Conservation (phyloP, 2,329 filamentous ascomycete species). For the Calonectria montana region DNA sequence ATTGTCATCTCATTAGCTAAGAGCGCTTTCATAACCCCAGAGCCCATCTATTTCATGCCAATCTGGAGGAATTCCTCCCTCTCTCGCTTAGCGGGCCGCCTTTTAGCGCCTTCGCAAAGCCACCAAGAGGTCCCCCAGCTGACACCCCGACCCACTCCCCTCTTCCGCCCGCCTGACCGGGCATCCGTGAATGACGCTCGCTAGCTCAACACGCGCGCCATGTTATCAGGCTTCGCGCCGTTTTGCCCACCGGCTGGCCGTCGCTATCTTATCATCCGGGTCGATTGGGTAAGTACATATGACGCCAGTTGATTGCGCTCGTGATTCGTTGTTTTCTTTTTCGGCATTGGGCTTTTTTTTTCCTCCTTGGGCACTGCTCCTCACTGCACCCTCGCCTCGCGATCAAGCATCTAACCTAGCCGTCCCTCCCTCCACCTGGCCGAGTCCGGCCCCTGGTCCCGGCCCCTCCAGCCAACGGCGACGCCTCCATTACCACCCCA, state of each 20-base stretch:
- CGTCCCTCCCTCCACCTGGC: neutral
- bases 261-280: neutral
- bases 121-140: neutral
- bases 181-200: neutral
- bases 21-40: too few relatives aligned
- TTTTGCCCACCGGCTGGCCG: neutral
- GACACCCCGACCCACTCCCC: neutral
- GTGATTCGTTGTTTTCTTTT: neutral
- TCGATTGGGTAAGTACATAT: neutral
- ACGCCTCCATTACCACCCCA: constrained; percentile 32
- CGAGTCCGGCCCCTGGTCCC: neutral
- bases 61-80: neutral
- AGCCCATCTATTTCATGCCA: neutral
- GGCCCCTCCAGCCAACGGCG: constrained; percentile 7
- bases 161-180: neutral
- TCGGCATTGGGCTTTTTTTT: neutral
- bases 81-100: neutral
- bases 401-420: neutral
- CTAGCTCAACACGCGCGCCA: neutral
- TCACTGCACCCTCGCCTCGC: neutral
- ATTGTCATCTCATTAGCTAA: too few relatives aligned
- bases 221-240: neutral
- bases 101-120: neutral
- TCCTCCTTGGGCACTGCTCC: neutral
- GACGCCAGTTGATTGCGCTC: neutral